Evolutionary conservation across 768 basidiomycete genomes (phyloP).

Genomic region (Suillus subalutaceus): DNA sequence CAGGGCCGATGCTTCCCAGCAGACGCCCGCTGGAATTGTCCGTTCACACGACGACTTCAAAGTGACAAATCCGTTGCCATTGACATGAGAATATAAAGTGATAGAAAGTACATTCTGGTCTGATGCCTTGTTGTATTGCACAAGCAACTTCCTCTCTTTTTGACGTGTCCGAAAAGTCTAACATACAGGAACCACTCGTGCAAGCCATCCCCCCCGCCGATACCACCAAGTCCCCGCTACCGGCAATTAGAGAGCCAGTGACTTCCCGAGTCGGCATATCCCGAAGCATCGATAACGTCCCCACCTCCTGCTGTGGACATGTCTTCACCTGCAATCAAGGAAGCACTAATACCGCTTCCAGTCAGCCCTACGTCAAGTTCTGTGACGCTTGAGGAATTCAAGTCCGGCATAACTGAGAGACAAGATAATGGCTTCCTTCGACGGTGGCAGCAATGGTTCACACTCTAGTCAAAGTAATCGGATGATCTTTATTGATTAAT

Average conservation of each 20-base stretch:
- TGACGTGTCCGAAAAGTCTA: not conserved
- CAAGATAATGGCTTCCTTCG: constrained; percentile 10
- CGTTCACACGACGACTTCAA: not conserved
- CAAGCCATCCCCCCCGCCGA: not conserved
- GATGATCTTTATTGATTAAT: constrained; percentile 8
- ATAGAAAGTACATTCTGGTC: not conserved
- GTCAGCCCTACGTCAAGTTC: not conserved
- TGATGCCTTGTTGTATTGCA: not conserved
- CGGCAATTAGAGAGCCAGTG: not conserved
- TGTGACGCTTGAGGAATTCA: not conserved
- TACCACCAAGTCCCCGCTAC: not conserved
- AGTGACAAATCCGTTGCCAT: not conserved
- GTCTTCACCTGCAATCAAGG: not conserved
- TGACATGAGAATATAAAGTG: constrained; percentile 9
- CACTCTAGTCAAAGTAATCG: not conserved
- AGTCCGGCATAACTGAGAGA: constrained; percentile 6
- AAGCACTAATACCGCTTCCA: constrained; percentile 1
- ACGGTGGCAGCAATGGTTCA: constrained; percentile 12
- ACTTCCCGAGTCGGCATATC: not conserved
- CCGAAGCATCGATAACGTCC: not conserved
- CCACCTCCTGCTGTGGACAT: not conserved
- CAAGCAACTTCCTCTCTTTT: not conserved
- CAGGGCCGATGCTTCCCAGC: not conserved
- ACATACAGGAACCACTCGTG: not conserved
- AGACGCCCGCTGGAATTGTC: not conserved